Percentiles rank a stretch among this genome's conserved stretches.
phyloP scores from a whole-genome alignment of 164 flowering plant genomes.

The Hamamelis virginiana region DNA sequence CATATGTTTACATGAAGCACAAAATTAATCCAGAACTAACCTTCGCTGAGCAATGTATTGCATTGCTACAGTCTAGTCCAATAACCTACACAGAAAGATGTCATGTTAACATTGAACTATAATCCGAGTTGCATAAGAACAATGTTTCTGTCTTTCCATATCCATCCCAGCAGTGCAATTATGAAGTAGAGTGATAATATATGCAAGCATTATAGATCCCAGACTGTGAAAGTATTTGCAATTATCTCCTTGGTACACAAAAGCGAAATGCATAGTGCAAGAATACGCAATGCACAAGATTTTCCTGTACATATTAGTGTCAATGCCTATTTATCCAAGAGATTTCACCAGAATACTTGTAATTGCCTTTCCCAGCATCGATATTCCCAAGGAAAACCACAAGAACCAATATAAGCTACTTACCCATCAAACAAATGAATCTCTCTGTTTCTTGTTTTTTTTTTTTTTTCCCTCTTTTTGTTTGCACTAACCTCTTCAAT shows the following conservation, averaged over 20 bases:
- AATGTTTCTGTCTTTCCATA: not conserved
- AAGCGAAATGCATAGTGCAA: not conserved
- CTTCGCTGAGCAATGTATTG: slow-evolving; percentile 93
- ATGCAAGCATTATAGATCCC: slow-evolving; percentile 1
- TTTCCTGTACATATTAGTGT: not conserved
- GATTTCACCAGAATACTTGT: not conserved
- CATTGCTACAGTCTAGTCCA: slow-evolving; percentile 88
- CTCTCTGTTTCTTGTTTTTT: not conserved
- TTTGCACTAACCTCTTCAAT: slow-evolving; percentile 87
- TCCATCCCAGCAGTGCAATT: not conserved
- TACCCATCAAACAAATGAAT: slow-evolving; percentile 7
- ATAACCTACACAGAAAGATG: slow-evolving; percentile 49
- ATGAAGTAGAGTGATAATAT: not conserved
- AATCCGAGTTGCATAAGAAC: not conserved
- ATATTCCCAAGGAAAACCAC: not conserved
- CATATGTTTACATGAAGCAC: not conserved
- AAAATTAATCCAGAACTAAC: slow-evolving; percentile 35
- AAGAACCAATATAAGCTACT: slow-evolving; percentile 3
- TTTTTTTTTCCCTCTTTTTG: not conserved
- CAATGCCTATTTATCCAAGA: not conserved
- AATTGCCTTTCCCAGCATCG: not conserved
- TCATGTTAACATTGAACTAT: not conserved
- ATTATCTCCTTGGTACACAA: not conserved
- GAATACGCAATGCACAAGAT: not conserved
- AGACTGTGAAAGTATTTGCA: not conserved